Evolutionary conservation across 2,329 filamentous ascomycete genomes (phyloP).

Genomic region (Penicillium sp.): DNA sequence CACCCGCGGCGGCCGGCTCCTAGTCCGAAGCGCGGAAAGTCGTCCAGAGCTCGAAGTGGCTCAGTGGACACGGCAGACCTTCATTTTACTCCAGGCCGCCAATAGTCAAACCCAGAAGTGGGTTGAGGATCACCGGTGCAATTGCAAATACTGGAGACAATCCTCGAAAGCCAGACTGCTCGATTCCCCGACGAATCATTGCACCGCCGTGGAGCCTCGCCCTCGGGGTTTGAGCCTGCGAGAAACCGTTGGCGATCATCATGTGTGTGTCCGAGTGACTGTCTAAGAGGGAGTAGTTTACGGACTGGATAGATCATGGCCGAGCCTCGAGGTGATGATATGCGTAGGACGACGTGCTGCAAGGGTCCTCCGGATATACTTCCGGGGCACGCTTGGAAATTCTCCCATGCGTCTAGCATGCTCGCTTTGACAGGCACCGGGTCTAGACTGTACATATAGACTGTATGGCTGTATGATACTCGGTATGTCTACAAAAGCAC

Average conservation of each 20-base stretch:
- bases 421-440: neutral
- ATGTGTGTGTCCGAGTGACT: constrained; percentile 14
- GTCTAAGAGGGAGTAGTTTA: neutral
- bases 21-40: constrained; percentile 22
- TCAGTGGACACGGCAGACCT: constrained; percentile 1
- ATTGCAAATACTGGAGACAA: constrained; percentile 6
- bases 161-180: neutral
- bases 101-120: constrained; percentile 1
- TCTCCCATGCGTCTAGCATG: constrained; percentile 10
- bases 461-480: neutral
- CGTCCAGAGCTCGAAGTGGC: constrained; percentile 7
- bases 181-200: constrained; percentile 21
- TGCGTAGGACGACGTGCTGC: constrained; percentile 11
- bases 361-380: constrained; percentile 14
- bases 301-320: neutral
- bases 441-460: neutral
- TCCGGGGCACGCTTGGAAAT: constrained; percentile 3
- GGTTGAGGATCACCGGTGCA: constrained; percentile 5
- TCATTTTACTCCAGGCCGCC: neutral
- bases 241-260: constrained; percentile 23
- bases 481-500: constrained; percentile 1
- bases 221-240: constrained; percentile 11
- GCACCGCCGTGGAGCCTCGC: neutral
- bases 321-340: constrained; percentile 3
- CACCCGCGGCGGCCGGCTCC: constrained; percentile 24